Evolutionary conservation across 2,329 filamentous ascomycete genomes (phyloP).

Genomic region (Aureobasidium melanogenum): DNA sequence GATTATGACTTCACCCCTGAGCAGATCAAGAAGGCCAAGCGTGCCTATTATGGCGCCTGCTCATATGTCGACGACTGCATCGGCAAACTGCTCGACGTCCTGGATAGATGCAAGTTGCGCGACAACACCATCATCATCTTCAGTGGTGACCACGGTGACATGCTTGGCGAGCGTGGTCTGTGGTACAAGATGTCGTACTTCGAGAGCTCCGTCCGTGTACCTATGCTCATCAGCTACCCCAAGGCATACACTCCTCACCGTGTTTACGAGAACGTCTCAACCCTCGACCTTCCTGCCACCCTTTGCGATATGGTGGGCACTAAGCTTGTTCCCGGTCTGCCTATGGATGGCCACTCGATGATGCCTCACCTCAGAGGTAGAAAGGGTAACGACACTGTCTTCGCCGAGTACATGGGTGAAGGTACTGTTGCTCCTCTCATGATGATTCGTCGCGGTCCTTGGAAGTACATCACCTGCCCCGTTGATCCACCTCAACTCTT

Average conservation of each 20-base stretch:
- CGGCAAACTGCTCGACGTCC: slow-evolving; percentile 66
- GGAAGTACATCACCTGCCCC: slow-evolving; percentile 86
- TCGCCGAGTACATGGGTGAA: slow-evolving; percentile 91
- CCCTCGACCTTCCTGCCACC: slow-evolving; percentile 81
- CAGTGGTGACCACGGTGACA: slow-evolving; percentile 89
- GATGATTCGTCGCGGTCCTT: slow-evolving; percentile 84
- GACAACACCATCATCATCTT: slow-evolving; percentile 89
- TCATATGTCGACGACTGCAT: slow-evolving; percentile 92
- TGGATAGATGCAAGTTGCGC: slow-evolving; percentile 70
- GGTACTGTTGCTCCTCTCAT: slow-evolving; percentile 81
- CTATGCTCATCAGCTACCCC: slow-evolving; percentile 76
- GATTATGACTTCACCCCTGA: slow-evolving; percentile 75
- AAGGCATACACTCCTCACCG: slow-evolving; percentile 64
- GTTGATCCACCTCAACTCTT: slow-evolving; percentile 78
- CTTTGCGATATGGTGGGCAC: slow-evolving; percentile 74
- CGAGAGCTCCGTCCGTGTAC: slow-evolving; percentile 82
- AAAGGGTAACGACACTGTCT: slow-evolving; percentile 72
- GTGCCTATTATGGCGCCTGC: slow-evolving; percentile 87
- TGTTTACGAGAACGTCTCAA: slow-evolving; percentile 78
- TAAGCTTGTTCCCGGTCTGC: slow-evolving; percentile 59
- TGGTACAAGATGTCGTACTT: slow-evolving; percentile 99
- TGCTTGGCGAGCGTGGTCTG: slow-evolving; percentile 83
- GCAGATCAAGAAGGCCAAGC: slow-evolving; percentile 73
- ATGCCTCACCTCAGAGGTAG: slow-evolving; percentile 65
- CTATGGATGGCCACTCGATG: slow-evolving; percentile 77